phyloP scores from a whole-genome alignment of 192 early-diverging fungal species.

The Backusella macrospora region DNA sequence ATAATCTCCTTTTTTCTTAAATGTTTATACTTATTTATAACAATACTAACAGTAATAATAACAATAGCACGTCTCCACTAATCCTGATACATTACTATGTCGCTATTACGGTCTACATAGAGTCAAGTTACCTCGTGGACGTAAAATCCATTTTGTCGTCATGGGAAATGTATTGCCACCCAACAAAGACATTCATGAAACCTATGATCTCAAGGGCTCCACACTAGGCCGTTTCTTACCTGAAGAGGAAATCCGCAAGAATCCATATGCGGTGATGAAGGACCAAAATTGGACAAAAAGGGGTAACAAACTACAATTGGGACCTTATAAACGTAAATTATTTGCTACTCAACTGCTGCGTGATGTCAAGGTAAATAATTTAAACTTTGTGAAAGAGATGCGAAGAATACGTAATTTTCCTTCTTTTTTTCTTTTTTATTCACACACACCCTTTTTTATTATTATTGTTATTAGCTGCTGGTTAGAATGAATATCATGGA shows the following conservation, averaged over 20 bases:
- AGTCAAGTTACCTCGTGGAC: slow-evolving; percentile 88
- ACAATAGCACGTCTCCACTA: slow-evolving; percentile 74
- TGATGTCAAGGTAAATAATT: slow-evolving; percentile 73
- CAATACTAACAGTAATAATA: not conserved
- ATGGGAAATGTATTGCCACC: slow-evolving; percentile 99
- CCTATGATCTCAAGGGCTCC: slow-evolving; percentile 96
- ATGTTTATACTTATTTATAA: not conserved
- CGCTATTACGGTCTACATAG: slow-evolving; percentile 95
- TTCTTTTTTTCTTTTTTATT: slow-evolving; percentile 29
- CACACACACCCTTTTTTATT: not conserved
- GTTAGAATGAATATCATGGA: slow-evolving; percentile 68
- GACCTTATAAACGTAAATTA: slow-evolving; percentile 76
- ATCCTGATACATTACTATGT: slow-evolving; percentile 90
- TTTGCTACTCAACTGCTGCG: slow-evolving; percentile 88
- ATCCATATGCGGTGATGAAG: slow-evolving; percentile 91
- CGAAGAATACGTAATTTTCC: not conserved
- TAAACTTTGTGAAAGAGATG: not conserved
- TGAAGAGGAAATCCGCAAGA: slow-evolving; percentile 75
- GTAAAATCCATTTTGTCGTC: slow-evolving; percentile 97
- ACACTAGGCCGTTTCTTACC: slow-evolving; percentile 82
- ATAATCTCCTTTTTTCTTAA: not conserved
- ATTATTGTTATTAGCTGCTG: slow-evolving; percentile 39
- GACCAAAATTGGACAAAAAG: slow-evolving; percentile 94
- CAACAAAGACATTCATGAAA: slow-evolving; percentile 97
- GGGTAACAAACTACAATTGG: slow-evolving; percentile 74